Conservation (phyloP, 2,329 filamentous ascomycete genomes). For the Fusarium foetens region DNA sequence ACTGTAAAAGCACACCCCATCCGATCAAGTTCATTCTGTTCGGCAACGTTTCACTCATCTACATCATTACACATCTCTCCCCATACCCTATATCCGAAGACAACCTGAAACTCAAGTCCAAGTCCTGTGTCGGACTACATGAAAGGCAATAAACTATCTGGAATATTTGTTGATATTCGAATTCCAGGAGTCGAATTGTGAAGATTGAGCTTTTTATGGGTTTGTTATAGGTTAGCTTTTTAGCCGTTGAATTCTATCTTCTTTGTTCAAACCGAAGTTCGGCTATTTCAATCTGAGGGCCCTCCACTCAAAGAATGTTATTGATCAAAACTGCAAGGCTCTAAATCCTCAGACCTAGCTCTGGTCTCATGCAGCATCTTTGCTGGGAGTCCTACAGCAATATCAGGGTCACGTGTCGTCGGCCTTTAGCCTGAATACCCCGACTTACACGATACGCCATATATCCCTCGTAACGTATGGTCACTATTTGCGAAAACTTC, state of each 20-base stretch:
- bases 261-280: not conserved
- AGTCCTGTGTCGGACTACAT: not conserved
- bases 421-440: conserved; percentile 23
- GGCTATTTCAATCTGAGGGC: not conserved
- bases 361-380: not conserved
- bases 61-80: not conserved
- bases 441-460: not conserved
- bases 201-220: not conserved
- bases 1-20: not conserved
- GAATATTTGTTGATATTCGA: not conserved
- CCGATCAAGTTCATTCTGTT: not conserved
- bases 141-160: not conserved
- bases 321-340: not conserved
- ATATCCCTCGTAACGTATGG: not conserved
- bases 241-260: not conserved
- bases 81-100: not conserved
- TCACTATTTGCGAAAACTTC: not conserved
- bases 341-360: not conserved
- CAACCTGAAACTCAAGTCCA: not conserved
- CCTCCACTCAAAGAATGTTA: not conserved
- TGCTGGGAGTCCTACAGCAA: not conserved
- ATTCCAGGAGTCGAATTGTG: not conserved
- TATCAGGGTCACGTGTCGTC: conserved; percentile 15
- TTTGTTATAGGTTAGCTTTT: not conserved
- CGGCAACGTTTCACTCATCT: not conserved